Evolutionary conservation across 1,284 basidiomycete species (phyloP).

Genomic region (Ustilago shanxiensis): DNA sequence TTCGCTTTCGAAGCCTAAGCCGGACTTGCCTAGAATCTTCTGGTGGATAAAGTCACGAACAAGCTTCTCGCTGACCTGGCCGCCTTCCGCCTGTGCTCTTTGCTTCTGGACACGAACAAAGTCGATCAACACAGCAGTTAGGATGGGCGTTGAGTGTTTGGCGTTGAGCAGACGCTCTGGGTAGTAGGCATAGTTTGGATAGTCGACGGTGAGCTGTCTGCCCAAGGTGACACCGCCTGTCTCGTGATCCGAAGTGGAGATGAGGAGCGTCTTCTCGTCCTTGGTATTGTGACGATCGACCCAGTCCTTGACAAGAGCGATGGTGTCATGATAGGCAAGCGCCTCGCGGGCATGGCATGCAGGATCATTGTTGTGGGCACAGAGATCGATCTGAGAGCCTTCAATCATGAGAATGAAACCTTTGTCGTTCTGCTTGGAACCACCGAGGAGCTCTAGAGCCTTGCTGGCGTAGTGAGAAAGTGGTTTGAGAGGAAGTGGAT

Average conservation of each 20-base stretch:
- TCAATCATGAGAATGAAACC: constrained; percentile 68
- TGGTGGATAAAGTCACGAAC: constrained; percentile 41
- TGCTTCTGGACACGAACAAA: constrained; percentile 36
- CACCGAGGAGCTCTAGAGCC: constrained; percentile 44
- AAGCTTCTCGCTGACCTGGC: constrained; percentile 16
- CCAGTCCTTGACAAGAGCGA: constrained; percentile 64
- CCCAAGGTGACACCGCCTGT: constrained; percentile 71
- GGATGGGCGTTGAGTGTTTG: constrained; percentile 66
- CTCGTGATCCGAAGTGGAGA: constrained; percentile 71
- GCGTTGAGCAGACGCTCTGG: constrained; percentile 69
- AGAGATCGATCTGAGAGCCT: constrained; percentile 67
- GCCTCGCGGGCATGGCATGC: constrained; percentile 68
- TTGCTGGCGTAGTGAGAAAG: constrained; percentile 49
- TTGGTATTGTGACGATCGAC: constrained; percentile 64
- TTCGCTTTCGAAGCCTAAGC: constrained; percentile 25
- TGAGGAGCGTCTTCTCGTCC: constrained; percentile 66
- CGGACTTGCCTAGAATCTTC: constrained; percentile 47
- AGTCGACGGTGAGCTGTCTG: constrained; percentile 64
- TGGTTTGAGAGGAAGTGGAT: constrained; percentile 35
- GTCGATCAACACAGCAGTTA: constrained; percentile 57
- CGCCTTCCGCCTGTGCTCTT: constrained; percentile 2
- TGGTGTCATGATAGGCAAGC: constrained; percentile 70
- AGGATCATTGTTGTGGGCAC: constrained; percentile 63
- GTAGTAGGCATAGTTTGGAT: constrained; percentile 70
- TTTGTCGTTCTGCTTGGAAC: constrained; percentile 37